Conservation (phyloP, 116 monocot species). For the Trichopus zeylanicus region DNA sequence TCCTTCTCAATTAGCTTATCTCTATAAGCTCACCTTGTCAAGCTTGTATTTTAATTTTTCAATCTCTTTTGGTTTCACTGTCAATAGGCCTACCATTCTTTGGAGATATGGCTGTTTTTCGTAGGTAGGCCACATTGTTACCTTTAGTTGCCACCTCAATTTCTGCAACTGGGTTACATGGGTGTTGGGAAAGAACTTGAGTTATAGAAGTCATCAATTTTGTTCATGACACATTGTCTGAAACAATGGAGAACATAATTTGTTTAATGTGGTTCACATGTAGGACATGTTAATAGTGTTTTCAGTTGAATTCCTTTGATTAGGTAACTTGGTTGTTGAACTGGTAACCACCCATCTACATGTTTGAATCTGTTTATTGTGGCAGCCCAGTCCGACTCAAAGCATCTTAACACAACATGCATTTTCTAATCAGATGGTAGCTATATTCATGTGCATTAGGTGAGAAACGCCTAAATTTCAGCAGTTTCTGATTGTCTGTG, state of each 20-base stretch:
- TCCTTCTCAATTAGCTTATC: too few relatives aligned
- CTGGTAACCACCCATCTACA: slow-evolving; percentile 34
- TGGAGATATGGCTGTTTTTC: slow-evolving; percentile 3
- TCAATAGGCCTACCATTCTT: slow-evolving; percentile 20
- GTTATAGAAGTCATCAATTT: too few relatives aligned
- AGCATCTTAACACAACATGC: too few relatives aligned
- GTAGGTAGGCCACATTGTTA: slow-evolving; percentile 1
- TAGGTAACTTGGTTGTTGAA: slow-evolving; percentile 28
- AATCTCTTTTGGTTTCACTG: slow-evolving; percentile 36
- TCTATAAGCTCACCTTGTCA: too few relatives aligned
- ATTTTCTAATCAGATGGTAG: too few relatives aligned
- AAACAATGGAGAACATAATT: neutral
- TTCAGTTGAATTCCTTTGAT: slow-evolving; percentile 5
- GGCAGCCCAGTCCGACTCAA: slow-evolving; percentile 43
- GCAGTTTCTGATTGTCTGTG: neutral
- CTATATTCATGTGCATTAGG: too few relatives aligned
- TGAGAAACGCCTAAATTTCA: too few relatives aligned
- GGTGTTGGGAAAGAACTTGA: slow-evolving; percentile 13
- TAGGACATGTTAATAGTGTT: too few relatives aligned
- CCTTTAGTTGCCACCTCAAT: slow-evolving; percentile 26
- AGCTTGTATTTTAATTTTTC: too few relatives aligned
- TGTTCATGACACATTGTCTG: too few relatives aligned
- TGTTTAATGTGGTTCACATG: too few relatives aligned
- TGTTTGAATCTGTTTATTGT: slow-evolving; percentile 49
- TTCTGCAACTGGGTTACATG: slow-evolving; percentile 17